These are phyloP conservation scores for Lyophyllum semitale DNA, from an alignment of 768 basidiomycete genomes.

Conservation along the genomic window DNA sequence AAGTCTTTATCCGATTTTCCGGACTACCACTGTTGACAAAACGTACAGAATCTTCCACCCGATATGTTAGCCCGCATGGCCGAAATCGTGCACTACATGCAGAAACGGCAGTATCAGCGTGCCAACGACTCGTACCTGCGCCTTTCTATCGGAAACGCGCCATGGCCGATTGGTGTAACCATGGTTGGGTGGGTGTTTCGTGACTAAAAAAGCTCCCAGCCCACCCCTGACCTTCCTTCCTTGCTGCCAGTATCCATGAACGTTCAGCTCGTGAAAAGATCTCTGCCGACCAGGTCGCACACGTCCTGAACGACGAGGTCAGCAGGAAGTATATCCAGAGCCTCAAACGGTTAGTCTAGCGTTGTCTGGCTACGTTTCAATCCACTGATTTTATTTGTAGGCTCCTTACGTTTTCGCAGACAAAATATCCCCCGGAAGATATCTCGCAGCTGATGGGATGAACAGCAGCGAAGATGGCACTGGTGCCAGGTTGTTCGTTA, in stretches of 20 bases:
- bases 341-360: slow-evolving; percentile 75
- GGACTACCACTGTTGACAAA: neutral
- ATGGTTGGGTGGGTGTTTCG: slow-evolving; percentile 84
- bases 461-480: slow-evolving; percentile 7
- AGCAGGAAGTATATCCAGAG: slow-evolving; percentile 99
- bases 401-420: slow-evolving; percentile 92
- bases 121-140: slow-evolving; percentile 98
- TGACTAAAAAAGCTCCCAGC: neutral
- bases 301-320: slow-evolving; percentile 98
- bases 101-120: slow-evolving; percentile 90
- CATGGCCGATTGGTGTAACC: slow-evolving; percentile 99
- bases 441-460: slow-evolving; percentile 88
- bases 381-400: slow-evolving; percentile 40
- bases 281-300: slow-evolving; percentile 94
- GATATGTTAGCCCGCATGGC: slow-evolving; percentile 87
- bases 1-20: slow-evolving; percentile 27
- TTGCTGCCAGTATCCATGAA: slow-evolving; percentile 78
- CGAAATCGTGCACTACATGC: slow-evolving; percentile 97
- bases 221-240: slow-evolving; percentile 3
- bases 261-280: slow-evolving; percentile 98
- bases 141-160: slow-evolving; percentile 96
- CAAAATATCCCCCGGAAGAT: slow-evolving; percentile 93
- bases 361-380: neutral
- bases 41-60: slow-evolving; percentile 64
- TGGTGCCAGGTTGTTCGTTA: neutral